Base-by-base conservation (phyloP, 75 land plant genomes). In the Sequoia sempervirens region DNA sequence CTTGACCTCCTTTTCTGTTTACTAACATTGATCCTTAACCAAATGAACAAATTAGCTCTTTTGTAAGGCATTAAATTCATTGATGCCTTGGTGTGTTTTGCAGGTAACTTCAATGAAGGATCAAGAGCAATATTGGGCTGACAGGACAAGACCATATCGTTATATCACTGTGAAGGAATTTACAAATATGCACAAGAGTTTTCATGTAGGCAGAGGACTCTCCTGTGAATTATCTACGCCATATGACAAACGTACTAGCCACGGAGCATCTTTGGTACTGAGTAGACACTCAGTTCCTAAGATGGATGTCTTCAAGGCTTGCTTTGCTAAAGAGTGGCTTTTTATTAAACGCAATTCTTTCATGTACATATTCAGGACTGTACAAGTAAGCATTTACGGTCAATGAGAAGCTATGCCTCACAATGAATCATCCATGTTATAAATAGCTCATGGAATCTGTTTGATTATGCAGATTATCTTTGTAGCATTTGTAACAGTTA, bases 101-200 rank as follows among this genome's bases (percentile, higher is more conserved):
- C 87, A 93, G 95, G 96, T 94, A 52, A 96, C 97, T 0, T 95
- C 98, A 13, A 85, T 82, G 53, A 96, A 93, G 75, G 97, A 95
- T 73, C 97, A 95, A 82, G 90, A 91, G 87, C 97, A 93, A 78
- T 96, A 95, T 83, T 96, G 98, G 98, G 89, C 84, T 14, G 90
- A 90, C 84, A 87, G 76, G 79, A 83, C 43, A 26, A 87, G 83
- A 54, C 89, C 92, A 13, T 96, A 96, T 89, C 82, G 86, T 8
- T 93, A 89, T 86, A 81, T 96, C 3, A 56, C 95, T 23, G 94
- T 91, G 11, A 64, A 88, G 0, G 94, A 96, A 74, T 96, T 96
- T 66, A 91, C 91, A 18, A 82, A 76, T 26, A 78, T 52, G 38
- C 95, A 92, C 88, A 87, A 87, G 85, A 45, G 87, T 6, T 88